Conservation (phyloP, 2,329 filamentous ascomycete genomes). For the Colletotrichum tanaceti region DNA sequence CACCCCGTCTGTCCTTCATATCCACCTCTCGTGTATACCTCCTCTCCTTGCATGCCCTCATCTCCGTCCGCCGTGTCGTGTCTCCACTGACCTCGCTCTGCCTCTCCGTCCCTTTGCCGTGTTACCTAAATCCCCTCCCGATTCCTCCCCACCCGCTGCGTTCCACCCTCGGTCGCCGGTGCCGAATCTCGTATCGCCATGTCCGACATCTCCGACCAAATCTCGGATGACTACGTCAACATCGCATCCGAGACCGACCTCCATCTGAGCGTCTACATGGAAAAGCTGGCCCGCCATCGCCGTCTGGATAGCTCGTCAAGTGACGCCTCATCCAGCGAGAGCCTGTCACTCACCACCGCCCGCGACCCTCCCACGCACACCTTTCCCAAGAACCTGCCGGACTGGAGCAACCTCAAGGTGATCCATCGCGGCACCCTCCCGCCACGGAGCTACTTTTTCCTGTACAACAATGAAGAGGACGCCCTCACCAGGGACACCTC, state of each 20-base stretch:
- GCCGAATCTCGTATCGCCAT: slow-evolving; percentile 31
- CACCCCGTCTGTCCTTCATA: not conserved
- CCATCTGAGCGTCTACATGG: slow-evolving; percentile 36
- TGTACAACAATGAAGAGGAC: slow-evolving; percentile 60
- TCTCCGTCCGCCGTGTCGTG: slow-evolving; percentile 17
- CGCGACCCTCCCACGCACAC: slow-evolving; percentile 35
- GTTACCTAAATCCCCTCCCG: slow-evolving; percentile 20
- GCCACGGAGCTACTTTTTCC: slow-evolving; percentile 66
- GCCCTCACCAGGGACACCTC: slow-evolving; percentile 57
- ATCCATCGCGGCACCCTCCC: slow-evolving; percentile 68
- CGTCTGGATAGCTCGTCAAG: slow-evolving; percentile 29
- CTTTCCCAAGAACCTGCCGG: slow-evolving; percentile 54
- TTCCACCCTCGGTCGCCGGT: slow-evolving; percentile 21
- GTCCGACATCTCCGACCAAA: slow-evolving; percentile 40
- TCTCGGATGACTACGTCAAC: slow-evolving; percentile 39
- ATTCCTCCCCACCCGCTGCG: slow-evolving; percentile 7
- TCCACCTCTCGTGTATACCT: slow-evolving; percentile 18
- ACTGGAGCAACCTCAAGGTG: slow-evolving; percentile 70
- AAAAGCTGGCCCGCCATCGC: slow-evolving; percentile 26
- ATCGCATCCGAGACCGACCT: slow-evolving; percentile 36
- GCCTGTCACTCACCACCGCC: not conserved
- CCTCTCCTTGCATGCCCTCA: slow-evolving; percentile 13
- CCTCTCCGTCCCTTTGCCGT: slow-evolving; percentile 7
- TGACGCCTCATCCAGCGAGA: slow-evolving; percentile 26
- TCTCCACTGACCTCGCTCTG: slow-evolving; percentile 25